Percentiles rank a stretch among this genome's conserved stretches.
Conservation (phyloP, 805 yeast species). For the Starmerella roubikii region DNA sequence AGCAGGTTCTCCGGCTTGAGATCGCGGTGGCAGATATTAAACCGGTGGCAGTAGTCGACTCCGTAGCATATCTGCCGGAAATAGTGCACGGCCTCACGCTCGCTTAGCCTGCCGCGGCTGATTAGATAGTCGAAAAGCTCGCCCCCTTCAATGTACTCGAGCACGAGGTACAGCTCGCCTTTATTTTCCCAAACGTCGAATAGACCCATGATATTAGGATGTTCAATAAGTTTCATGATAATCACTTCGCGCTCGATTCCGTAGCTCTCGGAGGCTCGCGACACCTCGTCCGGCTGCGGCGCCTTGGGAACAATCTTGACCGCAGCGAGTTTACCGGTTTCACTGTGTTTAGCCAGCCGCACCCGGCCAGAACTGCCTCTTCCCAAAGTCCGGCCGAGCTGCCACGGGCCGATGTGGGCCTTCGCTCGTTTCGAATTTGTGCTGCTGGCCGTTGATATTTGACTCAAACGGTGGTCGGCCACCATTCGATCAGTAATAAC, state of each 20-base stretch:
- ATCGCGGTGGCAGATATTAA: constrained; percentile 80
- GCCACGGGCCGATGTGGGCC: constrained; percentile 87
- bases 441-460: constrained; percentile 24
- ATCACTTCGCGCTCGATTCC: constrained; percentile 96
- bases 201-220: constrained; percentile 81
- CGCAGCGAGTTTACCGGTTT: constrained; percentile 83
- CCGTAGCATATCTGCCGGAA: constrained; percentile 79
- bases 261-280: constrained; percentile 39
- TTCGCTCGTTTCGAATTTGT: constrained; percentile 34
- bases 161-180: constrained; percentile 75
- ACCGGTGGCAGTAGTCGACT: constrained; percentile 69
- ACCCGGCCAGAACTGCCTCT: constrained; percentile 96
- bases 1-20: constrained; percentile 69
- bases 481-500: constrained; percentile 9
- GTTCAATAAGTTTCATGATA: constrained; percentile 89
- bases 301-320: constrained; percentile 91
- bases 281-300: constrained; percentile 24
- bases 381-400: constrained; percentile 84
- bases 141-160: constrained; percentile 96
- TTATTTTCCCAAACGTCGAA: constrained; percentile 98
- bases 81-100: constrained; percentile 77
- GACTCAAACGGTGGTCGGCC: constrained; percentile 20
- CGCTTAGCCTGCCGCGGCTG: constrained; percentile 76
- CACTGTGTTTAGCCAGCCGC: constrained; percentile 72
- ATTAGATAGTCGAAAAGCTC: constrained; percentile 87